Evolutionary conservation across 2,329 filamentous ascomycete species (phyloP).

Genomic region (Cladosporium sp.): DNA sequence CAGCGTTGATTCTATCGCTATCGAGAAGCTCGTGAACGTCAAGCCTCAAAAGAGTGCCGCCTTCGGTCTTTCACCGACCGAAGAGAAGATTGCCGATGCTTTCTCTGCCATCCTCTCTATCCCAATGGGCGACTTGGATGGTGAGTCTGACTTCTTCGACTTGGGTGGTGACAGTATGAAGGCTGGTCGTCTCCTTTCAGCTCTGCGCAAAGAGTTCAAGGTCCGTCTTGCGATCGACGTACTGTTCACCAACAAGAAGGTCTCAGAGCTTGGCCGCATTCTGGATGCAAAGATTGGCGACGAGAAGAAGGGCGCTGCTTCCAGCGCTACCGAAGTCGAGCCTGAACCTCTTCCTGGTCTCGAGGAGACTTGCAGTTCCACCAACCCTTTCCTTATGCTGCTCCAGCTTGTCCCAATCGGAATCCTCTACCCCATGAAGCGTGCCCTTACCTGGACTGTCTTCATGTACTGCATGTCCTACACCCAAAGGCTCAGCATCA

Average conservation of each 20-base stretch:
- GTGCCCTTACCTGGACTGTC: constrained; percentile 50
- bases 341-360: constrained; percentile 32
- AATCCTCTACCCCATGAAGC: constrained; percentile 49
- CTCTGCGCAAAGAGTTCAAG: constrained; percentile 47
- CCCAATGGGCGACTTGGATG: constrained; percentile 36
- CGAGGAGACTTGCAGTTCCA: constrained; percentile 46
- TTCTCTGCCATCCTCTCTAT: constrained; percentile 47
- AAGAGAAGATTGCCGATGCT: constrained; percentile 40
- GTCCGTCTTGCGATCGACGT: constrained; percentile 49
- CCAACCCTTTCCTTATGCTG: constrained; percentile 45
- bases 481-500: constrained; percentile 39
- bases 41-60: constrained; percentile 2
- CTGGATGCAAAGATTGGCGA: constrained; percentile 12
- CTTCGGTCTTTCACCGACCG: constrained; percentile 23
- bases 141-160: constrained; percentile 48
- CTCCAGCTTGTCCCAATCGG: constrained; percentile 50
- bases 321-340: neutral
- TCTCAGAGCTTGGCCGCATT: constrained; percentile 34
- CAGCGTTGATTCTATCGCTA: constrained; percentile 20
- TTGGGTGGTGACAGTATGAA: constrained; percentile 53
- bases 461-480: constrained; percentile 47
- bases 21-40: constrained; percentile 14
- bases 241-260: constrained; percentile 48
- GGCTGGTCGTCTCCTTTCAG: constrained; percentile 50
- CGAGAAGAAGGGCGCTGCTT: constrained; percentile 2